Evolutionary conservation across 2,329 filamentous ascomycete species (phyloP).

Genomic region (Elsinoe ampelina): DNA sequence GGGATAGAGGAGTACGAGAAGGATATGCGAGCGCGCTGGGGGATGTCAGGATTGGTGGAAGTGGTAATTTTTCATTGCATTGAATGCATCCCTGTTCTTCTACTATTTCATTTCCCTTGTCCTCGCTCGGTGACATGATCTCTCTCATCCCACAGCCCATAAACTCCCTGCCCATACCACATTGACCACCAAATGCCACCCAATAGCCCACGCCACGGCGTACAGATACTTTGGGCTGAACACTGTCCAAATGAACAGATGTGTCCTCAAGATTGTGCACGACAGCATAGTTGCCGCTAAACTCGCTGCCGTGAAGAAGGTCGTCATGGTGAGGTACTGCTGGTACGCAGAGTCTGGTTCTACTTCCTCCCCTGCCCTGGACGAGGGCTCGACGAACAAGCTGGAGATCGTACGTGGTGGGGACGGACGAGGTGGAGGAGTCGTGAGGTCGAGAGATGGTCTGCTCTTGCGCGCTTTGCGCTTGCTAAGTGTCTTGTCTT

Average conservation of each 20-base stretch:
- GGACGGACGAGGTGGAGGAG: not conserved
- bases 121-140: not conserved
- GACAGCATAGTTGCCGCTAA: conserved; percentile 74
- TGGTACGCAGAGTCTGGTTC: conserved; percentile 16
- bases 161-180: conserved; percentile 51
- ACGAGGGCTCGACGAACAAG: not conserved
- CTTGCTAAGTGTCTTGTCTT: not conserved
- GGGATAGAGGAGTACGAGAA: too few relatives aligned
- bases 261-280: conserved; percentile 72
- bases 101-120: too few relatives aligned
- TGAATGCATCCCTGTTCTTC: too few relatives aligned
- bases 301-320: conserved; percentile 58
- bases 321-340: conserved; percentile 43
- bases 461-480: not conserved
- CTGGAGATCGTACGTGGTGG: not conserved
- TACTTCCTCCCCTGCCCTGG: not conserved
- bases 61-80: not conserved
- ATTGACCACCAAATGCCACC: conserved; percentile 70
- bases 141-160: conserved; percentile 23
- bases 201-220: conserved; percentile 76
- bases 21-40: too few relatives aligned
- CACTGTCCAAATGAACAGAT: conserved; percentile 97
- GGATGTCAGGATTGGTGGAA: too few relatives aligned
- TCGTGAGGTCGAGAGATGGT: not conserved
- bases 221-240: conserved; percentile 97